A percentile compares a stretch with the other conserved stretches of the same genome.
phyloP scores from a whole-genome alignment of 2,329 filamentous ascomycete genomes.

The Mollisia scopiformis region DNA sequence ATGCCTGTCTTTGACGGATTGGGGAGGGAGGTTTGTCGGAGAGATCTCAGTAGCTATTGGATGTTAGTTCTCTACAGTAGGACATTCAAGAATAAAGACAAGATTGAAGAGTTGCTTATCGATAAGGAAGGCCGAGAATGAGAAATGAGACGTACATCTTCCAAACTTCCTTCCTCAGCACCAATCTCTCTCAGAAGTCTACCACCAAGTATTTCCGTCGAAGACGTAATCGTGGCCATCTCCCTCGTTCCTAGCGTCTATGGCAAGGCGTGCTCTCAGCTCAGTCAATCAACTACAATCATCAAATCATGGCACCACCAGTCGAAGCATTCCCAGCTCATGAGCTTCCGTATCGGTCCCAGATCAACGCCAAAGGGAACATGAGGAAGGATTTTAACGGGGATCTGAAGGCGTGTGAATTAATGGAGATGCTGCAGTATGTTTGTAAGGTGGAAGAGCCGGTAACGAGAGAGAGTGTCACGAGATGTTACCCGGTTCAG shows the following conservation, averaged over 20 bases:
- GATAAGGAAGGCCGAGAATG: conserved; percentile 2
- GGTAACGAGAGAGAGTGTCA: conserved; percentile 46
- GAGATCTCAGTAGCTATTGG: conserved; percentile 14
- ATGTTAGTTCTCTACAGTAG: background rate
- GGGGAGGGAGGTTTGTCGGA: conserved; percentile 8
- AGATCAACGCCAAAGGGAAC: conserved; percentile 44
- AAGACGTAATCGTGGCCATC: conserved; percentile 20
- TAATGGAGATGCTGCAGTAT: conserved; percentile 63
- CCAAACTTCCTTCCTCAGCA: conserved; percentile 53
- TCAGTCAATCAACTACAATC: background rate
- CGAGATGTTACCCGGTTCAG: conserved; percentile 60
- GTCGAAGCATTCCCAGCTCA: conserved; percentile 56
- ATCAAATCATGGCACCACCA: conserved; percentile 58
- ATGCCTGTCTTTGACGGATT: conserved; percentile 35
- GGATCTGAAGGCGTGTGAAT: conserved; percentile 57
- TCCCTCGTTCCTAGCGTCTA: background rate
- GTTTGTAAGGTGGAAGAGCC: conserved; percentile 58
- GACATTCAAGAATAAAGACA: background rate
- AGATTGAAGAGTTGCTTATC: background rate
- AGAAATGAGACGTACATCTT: conserved; percentile 53
- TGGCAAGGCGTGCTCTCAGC: background rate
- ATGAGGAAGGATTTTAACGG: conserved; percentile 56
- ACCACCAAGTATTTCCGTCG: conserved; percentile 43
- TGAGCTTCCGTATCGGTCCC: conserved; percentile 52
- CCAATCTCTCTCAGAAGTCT: conserved; percentile 58